These are phyloP conservation scores for Physcomitrellopsis africana DNA, from an alignment of 225 moss, liverwort and hornwort species.

Conservation along the genomic window DNA sequence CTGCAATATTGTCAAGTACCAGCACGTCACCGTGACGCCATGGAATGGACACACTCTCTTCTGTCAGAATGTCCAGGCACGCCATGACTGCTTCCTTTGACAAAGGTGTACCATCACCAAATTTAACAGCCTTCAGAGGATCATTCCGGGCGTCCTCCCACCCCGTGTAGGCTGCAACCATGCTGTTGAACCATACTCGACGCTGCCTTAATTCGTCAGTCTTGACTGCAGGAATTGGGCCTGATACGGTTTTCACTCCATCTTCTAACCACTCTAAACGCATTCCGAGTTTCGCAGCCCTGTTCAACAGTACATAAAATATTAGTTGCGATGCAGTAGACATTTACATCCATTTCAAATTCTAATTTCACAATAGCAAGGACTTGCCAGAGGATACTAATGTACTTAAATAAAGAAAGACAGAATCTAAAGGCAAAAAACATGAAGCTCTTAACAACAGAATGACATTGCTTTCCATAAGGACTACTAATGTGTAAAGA, in stretches of 20 bases:
- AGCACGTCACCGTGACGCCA: constrained; percentile 91
- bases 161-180: constrained; percentile 98
- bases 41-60: constrained; percentile 91
- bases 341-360: background rate
- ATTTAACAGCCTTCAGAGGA: constrained; percentile 84
- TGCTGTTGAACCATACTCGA: constrained; percentile 98
- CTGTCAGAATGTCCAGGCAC: constrained; percentile 71
- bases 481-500: background rate
- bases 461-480: background rate
- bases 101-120: constrained; percentile 79
- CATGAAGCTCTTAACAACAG: background rate
- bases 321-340: background rate
- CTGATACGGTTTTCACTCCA: constrained; percentile 88
- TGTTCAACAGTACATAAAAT: constrained; percentile 25
- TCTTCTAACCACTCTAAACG: constrained; percentile 85
- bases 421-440: background rate
- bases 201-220: constrained; percentile 72
- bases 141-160: constrained; percentile 94
- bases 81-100: constrained; percentile 75
- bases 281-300: constrained; percentile 90
- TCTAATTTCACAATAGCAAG: background rate
- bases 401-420: constrained; percentile 4
- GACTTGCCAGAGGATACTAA: constrained; percentile 4
- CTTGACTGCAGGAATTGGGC: constrained; percentile 85
- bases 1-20: constrained; percentile 82